Conservation (phyloP, 2,329 filamentous ascomycete genomes). For the Verticillium isaacii region DNA sequence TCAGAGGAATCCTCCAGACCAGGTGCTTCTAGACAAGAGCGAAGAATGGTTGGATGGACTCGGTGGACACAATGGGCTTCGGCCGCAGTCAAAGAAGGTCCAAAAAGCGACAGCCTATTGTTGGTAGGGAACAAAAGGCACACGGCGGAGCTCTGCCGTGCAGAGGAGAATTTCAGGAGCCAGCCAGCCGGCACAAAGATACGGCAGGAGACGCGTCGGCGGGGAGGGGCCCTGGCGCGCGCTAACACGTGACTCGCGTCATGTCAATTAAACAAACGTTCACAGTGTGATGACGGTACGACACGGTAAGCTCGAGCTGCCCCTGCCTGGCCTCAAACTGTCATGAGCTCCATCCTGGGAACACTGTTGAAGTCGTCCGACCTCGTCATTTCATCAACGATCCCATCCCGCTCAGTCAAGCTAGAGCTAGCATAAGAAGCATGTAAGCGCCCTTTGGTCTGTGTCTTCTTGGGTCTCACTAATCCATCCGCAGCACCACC, state of each 20-base stretch:
- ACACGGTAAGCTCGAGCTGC: not conserved
- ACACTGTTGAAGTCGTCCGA: not conserved
- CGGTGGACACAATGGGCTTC: not conserved
- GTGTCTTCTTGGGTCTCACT: not conserved
- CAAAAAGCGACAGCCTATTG: slow-evolving; percentile 1
- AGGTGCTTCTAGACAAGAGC: not conserved
- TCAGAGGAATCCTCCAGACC: not conserved
- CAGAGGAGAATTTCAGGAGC: not conserved
- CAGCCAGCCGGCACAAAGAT: not conserved
- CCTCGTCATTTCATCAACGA: not conserved
- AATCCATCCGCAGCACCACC: not conserved
- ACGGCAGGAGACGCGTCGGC: slow-evolving; percentile 1
- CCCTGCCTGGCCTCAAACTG: not conserved
- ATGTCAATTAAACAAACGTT: not conserved
- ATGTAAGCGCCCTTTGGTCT: too few species aligned
- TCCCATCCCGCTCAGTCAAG: not conserved
- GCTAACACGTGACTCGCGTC: slow-evolving; percentile 3
- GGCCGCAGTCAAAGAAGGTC: not conserved
- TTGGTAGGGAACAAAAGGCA: not conserved
- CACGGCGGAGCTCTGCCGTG: not conserved
- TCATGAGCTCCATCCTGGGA: not conserved
- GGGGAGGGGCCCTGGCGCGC: not conserved
- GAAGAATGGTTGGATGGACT: not conserved
- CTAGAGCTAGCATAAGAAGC: too few species aligned
- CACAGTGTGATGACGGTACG: not conserved